Conservation (phyloP, 345 rosid species). For the Brassica juncea region DNA sequence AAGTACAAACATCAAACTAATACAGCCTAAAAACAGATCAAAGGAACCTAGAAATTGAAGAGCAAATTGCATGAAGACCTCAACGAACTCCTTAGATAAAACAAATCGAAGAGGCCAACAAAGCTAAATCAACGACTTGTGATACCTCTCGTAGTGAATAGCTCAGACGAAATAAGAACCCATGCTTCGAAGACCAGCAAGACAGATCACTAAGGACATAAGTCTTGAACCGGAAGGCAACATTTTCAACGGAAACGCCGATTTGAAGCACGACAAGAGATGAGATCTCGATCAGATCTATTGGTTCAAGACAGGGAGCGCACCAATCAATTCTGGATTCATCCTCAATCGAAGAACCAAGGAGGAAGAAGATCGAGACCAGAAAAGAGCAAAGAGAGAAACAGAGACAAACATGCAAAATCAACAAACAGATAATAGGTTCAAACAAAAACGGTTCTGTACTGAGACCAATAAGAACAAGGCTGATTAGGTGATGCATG, state of each 20-base stretch:
- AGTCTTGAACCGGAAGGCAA: neutral
- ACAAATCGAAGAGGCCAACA: neutral
- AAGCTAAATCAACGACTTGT: neutral
- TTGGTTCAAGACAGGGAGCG: neutral
- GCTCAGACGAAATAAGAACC: neutral
- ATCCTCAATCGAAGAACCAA: neutral
- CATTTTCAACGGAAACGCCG: neutral
- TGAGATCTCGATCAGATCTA: neutral
- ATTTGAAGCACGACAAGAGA: neutral
- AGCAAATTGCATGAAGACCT: neutral
- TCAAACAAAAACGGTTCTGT: too few species aligned
- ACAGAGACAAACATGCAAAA: neutral
- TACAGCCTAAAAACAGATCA: neutral
- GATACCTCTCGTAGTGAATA: neutral
- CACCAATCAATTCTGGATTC: neutral
- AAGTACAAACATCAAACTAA: neutral
- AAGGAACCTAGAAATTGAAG: neutral
- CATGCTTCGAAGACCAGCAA: neutral
- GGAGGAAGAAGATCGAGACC: neutral
- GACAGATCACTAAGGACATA: neutral
- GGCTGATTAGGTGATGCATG: too few species aligned
- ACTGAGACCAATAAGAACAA: too few species aligned
- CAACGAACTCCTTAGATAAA: neutral
- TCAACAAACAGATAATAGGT: neutral
- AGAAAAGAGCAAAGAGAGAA: neutral